Base-by-base conservation (phyloP, 257 asterid genomes). In the Lithospermum erythrorhizon region DNA sequence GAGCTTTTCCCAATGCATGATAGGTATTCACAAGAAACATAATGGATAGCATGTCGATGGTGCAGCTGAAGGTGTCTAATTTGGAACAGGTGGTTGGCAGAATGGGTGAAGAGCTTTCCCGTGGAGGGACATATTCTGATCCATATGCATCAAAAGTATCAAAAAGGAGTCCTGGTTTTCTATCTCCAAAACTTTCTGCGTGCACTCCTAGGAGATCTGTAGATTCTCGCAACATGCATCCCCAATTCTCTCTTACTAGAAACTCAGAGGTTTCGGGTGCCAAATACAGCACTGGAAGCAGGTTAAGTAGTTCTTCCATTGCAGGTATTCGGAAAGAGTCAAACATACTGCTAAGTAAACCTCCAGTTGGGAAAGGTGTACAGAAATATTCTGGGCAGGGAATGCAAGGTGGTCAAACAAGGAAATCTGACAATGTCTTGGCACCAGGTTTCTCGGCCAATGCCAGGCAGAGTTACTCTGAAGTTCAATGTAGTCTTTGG, bases 171-270 rank as follows among this genome's bases (percentile, higher is more conserved):
- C 84, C 87, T 20, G 75, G 73, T 72, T 66, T 76, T 64, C 82
- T 61, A 76, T 83, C 95, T 62, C 90, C 98, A 24, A 79, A 94
- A 75, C 74, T 79, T 68, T 87, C 93, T 63, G 76, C 79, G 16
- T 77, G 85, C 83, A 83, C 93, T n/a, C 87, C 91, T 13, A 75
- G 96, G 78, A 80, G 85, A 17, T 85, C 98, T 15, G 79, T 81
- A 23, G 88, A 85, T 64, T 64, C 65, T 55, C 56, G 78, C 70
- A 78, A 64, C 65, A 81, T 77, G 57, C 84, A 85, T 64, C 73
- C 78, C 21, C 65, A 81, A 22, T 60, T 75, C 16, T 66, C 78
- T 60, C 80, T 82, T 32, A 62, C 77, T 27, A 87, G 77, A 73
- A 73, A 56, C 65, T 61, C 75, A 29, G 87, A 81, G 22, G 71